These are phyloP conservation scores for Cardiospermum halicacabum DNA, from an alignment of 345 rosid genomes.

Conservation along the genomic window DNA sequence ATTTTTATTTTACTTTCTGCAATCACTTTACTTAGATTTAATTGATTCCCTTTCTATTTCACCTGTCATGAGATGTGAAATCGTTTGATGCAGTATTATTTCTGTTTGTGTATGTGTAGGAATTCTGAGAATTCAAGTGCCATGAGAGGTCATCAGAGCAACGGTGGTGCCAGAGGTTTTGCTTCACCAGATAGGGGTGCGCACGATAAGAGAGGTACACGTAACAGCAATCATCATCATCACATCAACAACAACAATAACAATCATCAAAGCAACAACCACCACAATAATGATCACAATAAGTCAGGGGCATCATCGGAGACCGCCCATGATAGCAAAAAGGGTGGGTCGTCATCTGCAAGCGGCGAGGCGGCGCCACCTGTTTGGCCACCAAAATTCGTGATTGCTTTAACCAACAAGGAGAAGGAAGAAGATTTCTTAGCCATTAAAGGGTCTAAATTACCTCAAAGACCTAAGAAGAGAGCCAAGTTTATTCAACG, in stretches of 20 bases:
- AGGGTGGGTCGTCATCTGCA: slow-evolving; percentile 62
- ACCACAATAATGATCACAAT: slow-evolving; percentile 27
- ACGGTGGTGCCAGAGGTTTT: slow-evolving; percentile 45
- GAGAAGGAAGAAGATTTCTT: slow-evolving; percentile 82
- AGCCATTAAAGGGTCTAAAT: slow-evolving; percentile 65
- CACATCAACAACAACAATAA: slow-evolving; percentile 9
- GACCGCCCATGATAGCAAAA: slow-evolving; percentile 59
- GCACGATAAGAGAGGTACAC: slow-evolving; percentile 41
- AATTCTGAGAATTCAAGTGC: slow-evolving; percentile 54
- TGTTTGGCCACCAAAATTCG: slow-evolving; percentile 72
- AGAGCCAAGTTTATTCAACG: slow-evolving; percentile 69
- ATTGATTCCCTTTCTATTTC: slow-evolving; percentile 12
- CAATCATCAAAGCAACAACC: slow-evolving; percentile 18
- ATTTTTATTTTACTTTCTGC: slow-evolving; percentile 1
- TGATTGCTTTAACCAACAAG: slow-evolving; percentile 67
- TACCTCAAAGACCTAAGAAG: slow-evolving; percentile 76
- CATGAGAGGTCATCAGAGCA: slow-evolving; percentile 62
- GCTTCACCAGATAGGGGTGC: slow-evolving; percentile 50
- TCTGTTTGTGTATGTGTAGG: slow-evolving; percentile 26
- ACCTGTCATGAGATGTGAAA: not conserved
- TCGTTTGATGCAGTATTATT: not conserved
- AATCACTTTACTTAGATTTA: slow-evolving; percentile 2
- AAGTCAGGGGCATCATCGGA: slow-evolving; percentile 49
- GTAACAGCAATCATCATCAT: slow-evolving; percentile 13
- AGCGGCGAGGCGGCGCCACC: slow-evolving; percentile 52